Percentiles rank a stretch among this genome's conserved stretches.
Conservation (phyloP, 2,329 filamentous ascomycete species). For the Ophiostoma sp. region DNA sequence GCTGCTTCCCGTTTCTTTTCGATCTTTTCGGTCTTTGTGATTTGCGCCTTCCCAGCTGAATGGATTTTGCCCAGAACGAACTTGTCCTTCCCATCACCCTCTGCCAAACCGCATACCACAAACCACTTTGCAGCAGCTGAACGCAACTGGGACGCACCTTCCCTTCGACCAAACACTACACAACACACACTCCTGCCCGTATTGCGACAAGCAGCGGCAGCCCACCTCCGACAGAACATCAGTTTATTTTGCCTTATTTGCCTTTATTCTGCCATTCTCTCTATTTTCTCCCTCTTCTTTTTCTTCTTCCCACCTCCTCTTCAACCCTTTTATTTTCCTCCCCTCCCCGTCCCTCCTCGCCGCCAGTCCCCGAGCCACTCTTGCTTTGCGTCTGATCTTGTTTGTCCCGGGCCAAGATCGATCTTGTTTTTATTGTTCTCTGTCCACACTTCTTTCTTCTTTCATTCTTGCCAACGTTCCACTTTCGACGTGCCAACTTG, state of each 20-base stretch:
- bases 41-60: slow-evolving; percentile 24
- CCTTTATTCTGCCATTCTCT: slow-evolving; percentile 15
- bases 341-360: neutral
- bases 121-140: slow-evolving; percentile 13
- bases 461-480: slow-evolving; percentile 5
- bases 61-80: neutral
- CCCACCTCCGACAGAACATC: slow-evolving; percentile 18
- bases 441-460: neutral
- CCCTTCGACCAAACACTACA: neutral
- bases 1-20: no score
- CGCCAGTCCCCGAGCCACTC: slow-evolving; percentile 7
- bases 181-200: neutral
- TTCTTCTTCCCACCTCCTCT: neutral
- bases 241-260: slow-evolving; percentile 20
- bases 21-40: neutral
- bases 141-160: neutral
- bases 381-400: slow-evolving; percentile 10
- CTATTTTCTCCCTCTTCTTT: slow-evolving; percentile 5
- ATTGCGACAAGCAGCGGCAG: slow-evolving; percentile 6
- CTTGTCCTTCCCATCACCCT: neutral
- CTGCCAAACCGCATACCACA: neutral
- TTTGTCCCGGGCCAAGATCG: slow-evolving; percentile 15
- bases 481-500: neutral
- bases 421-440: slow-evolving; percentile 16
- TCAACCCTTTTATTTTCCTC: neutral